Conservation (phyloP, 2,329 filamentous ascomycete genomes). For the Diaporthe sp. region DNA sequence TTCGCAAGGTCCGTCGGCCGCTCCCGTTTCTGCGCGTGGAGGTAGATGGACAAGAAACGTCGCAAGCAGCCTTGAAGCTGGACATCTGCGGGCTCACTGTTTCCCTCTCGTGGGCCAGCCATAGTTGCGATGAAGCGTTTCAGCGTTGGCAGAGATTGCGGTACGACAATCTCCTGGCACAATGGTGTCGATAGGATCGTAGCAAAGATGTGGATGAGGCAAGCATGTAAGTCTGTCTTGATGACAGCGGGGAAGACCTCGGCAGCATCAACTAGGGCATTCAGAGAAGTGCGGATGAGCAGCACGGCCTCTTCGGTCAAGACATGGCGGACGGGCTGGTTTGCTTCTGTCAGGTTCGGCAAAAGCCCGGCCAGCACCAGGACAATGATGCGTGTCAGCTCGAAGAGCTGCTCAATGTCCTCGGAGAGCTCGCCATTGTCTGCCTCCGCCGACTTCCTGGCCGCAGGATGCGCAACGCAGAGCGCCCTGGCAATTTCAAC, state of each 20-base stretch:
- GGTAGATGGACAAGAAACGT: slow-evolving; percentile 85
- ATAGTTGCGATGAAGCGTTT: slow-evolving; percentile 90
- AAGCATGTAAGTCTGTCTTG: slow-evolving; percentile 95
- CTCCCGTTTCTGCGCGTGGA: slow-evolving; percentile 82
- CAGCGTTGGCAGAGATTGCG: slow-evolving; percentile 90
- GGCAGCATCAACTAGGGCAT: slow-evolving; percentile 92
- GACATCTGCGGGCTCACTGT: slow-evolving; percentile 67
- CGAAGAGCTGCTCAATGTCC: slow-evolving; percentile 97
- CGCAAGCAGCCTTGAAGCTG: slow-evolving; percentile 88
- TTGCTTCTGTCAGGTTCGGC: slow-evolving; percentile 81
- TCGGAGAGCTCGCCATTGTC: slow-evolving; percentile 89
- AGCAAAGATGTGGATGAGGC: slow-evolving; percentile 96
- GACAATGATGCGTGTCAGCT: slow-evolving; percentile 95
- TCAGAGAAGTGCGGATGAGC: slow-evolving; percentile 83
- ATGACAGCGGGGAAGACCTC: slow-evolving; percentile 97
- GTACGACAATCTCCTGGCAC: slow-evolving; percentile 90
- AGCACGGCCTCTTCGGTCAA: slow-evolving; percentile 90
- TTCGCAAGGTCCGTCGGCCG: slow-evolving; percentile 82
- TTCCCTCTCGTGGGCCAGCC: slow-evolving; percentile 60
- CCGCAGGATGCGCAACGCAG: slow-evolving; percentile 92
- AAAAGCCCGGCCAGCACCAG: slow-evolving; percentile 89
- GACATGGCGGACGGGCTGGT: slow-evolving; percentile 77
- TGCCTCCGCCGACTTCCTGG: slow-evolving; percentile 75
- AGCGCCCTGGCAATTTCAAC: slow-evolving; percentile 93
- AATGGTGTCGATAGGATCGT: slow-evolving; percentile 89